A percentile compares a stretch with the other conserved stretches of the same genome.
Evolutionary conservation across 805 yeast genomes (phyloP).

Genomic region (Ogataea degrootiae): DNA sequence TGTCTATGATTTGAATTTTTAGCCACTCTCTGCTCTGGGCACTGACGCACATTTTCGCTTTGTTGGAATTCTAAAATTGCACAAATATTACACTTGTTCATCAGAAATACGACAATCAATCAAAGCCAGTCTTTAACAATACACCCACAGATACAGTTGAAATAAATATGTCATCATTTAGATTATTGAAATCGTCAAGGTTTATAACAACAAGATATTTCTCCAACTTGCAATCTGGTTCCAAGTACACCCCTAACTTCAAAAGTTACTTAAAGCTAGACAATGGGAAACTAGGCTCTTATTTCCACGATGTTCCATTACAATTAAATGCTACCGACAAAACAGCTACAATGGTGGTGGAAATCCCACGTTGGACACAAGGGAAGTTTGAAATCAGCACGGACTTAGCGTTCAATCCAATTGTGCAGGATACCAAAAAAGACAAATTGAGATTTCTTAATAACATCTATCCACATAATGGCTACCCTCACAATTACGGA

Average conservation of each 20-base stretch:
- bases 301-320: conserved; percentile 70
- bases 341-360: conserved; percentile 64
- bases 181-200: neutral
- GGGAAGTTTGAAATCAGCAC: conserved; percentile 77
- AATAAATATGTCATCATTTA: too few species aligned
- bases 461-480: conserved; percentile 78
- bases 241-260: conserved; percentile 35
- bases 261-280: conserved; percentile 40
- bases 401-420: conserved; percentile 61
- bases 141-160: too few species aligned
- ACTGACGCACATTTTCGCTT: too few species aligned
- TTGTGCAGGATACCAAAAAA: conserved; percentile 66
- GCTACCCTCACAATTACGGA: conserved; percentile 84
- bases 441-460: conserved; percentile 72
- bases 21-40: too few species aligned
- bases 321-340: conserved; percentile 35
- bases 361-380: conserved; percentile 77
- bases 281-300: conserved; percentile 47
- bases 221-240: conserved; percentile 27
- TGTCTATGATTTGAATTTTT: too few species aligned
- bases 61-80: too few species aligned
- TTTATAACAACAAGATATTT: conserved; percentile 5
- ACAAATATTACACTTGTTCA: too few species aligned
- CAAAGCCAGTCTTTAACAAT: too few species aligned
- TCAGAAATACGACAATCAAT: too few species aligned